Conservation (phyloP, 2,329 filamentous ascomycete genomes). For the Diplodia seriata region DNA sequence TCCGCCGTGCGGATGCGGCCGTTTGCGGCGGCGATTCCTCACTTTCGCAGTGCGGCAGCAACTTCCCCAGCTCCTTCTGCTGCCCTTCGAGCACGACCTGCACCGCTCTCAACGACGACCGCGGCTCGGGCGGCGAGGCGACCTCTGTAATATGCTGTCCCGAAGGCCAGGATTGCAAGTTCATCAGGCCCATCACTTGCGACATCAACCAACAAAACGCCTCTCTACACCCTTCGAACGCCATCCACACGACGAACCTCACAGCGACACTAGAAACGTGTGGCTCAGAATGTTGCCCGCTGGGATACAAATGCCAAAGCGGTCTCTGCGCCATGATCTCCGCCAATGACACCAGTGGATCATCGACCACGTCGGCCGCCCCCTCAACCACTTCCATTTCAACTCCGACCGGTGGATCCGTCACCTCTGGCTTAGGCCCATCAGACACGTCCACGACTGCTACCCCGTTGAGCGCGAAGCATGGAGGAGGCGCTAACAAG, state of each 20-base stretch:
- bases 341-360: slow-evolving; percentile 55
- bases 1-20: slow-evolving; percentile 41
- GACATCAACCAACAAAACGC: slow-evolving; percentile 68
- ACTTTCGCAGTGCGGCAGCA: slow-evolving; percentile 60
- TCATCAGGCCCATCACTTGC: slow-evolving; percentile 70
- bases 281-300: slow-evolving; percentile 70
- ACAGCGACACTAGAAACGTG: slow-evolving; percentile 62
- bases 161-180: slow-evolving; percentile 61
- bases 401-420: slow-evolving; percentile 21
- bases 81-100: slow-evolving; percentile 65
- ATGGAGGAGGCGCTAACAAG: slow-evolving; percentile 17
- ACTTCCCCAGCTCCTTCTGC: slow-evolving; percentile 71
- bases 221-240: slow-evolving; percentile 61
- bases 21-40: slow-evolving; percentile 60
- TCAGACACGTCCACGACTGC: slow-evolving; percentile 38
- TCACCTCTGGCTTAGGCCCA: slow-evolving; percentile 5
- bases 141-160: slow-evolving; percentile 76
- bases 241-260: slow-evolving; percentile 71
- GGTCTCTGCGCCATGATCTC: slow-evolving; percentile 56
- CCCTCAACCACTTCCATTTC: slow-evolving; percentile 25
- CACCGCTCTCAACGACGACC: slow-evolving; percentile 63
- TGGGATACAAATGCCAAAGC: slow-evolving; percentile 69
- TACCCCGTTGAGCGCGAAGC: slow-evolving; percentile 37
- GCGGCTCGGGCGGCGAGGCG: slow-evolving; percentile 53
- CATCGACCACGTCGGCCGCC: slow-evolving; percentile 35